Base-by-base conservation (phyloP, 805 yeast species). In the Kluyveromyces siamensis region DNA sequence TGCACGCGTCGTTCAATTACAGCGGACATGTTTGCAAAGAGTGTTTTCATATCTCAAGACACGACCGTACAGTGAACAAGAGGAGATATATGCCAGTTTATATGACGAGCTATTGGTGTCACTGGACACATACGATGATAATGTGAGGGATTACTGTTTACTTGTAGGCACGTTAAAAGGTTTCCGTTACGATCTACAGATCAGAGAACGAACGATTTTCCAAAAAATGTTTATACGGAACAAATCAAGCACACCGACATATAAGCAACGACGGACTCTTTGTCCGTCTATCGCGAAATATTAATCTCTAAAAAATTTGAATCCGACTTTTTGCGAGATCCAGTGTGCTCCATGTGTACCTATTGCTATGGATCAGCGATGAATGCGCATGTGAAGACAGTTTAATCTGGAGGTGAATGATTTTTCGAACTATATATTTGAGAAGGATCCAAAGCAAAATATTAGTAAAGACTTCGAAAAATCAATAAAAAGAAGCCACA, bases 401-500 rank as follows among this genome's bases (percentile, higher is more conserved):
- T 37, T 37, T 16, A 37, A n/a, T 21, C 4, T 18, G 18, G 45
- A 36, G 45, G 45, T 36, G 19, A 43, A 43, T 36, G 45, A 36
- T 43, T 43, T 43, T 43, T 33, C 36, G 44, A 18, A 41, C 36
- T 11, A 41, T 25, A 25, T 17, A 41, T 16, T 40, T 37, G 40
- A 37, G 18, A 18, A 6, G 27, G 41, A 39, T 13, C 21, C 41
- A 25, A 39, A 18, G 21, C 41, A 18, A 19, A 39, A 13, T 9
- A 17, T 16, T 16, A 9, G 9, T n/a, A 18, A 41, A 25, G 16
- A 27, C 36, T 18, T 43, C 19, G 45, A 43, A 43, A 43, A 43
- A 43, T 36, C 45, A 36, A 14, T 43, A 43, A 43, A 43, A 43
- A 43, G 27, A 33, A 35, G 25, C 39, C 45, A n/a, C 17, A n/a